phyloP scores from a whole-genome alignment of 2,329 filamentous ascomycete genomes.

The Xylariaceae sp. region DNA sequence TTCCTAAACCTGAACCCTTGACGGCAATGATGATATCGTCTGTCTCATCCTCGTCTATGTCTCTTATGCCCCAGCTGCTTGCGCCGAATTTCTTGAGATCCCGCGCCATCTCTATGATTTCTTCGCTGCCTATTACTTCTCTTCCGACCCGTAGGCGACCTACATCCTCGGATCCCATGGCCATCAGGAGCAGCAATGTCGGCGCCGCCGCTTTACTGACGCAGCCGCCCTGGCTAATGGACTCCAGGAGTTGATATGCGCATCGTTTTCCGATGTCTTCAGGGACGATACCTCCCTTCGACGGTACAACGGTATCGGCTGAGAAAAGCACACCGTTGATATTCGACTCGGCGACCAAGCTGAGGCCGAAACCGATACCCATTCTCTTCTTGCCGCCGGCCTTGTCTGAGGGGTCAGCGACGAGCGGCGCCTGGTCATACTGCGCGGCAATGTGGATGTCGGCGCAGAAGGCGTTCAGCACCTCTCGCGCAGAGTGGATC shows the following conservation, averaged over 20 bases:
- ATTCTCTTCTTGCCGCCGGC: constrained; percentile 55
- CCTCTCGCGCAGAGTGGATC: constrained; percentile 83
- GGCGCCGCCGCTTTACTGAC: constrained; percentile 65
- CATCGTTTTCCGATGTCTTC: constrained; percentile 88
- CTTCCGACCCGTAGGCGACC: constrained; percentile 77
- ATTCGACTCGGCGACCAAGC: constrained; percentile 86
- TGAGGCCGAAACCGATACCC: constrained; percentile 87
- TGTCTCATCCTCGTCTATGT: constrained; percentile 60
- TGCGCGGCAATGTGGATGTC: constrained; percentile 88
- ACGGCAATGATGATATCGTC: constrained; percentile 80
- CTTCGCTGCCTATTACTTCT: constrained; percentile 75
- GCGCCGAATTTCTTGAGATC: constrained; percentile 86
- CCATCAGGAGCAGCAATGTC: constrained; percentile 83
- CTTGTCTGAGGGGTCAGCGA: constrained; percentile 49
- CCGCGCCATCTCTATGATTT: constrained; percentile 71
- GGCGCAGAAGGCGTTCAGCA: constrained; percentile 78
- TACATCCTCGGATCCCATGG: constrained; percentile 96
- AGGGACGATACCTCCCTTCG: constrained; percentile 73
- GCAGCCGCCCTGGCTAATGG: constrained; percentile 76
- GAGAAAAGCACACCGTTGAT: constrained; percentile 76
- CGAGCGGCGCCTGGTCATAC: constrained; percentile 62
- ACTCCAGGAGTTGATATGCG: constrained; percentile 83
- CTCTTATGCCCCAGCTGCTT: constrained; percentile 83
- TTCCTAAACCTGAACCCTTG: constrained; percentile 88
- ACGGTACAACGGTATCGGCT: constrained; percentile 72